Conservation (phyloP, 2,329 filamentous ascomycete genomes). For the Pyrenochaeta sp. region DNA sequence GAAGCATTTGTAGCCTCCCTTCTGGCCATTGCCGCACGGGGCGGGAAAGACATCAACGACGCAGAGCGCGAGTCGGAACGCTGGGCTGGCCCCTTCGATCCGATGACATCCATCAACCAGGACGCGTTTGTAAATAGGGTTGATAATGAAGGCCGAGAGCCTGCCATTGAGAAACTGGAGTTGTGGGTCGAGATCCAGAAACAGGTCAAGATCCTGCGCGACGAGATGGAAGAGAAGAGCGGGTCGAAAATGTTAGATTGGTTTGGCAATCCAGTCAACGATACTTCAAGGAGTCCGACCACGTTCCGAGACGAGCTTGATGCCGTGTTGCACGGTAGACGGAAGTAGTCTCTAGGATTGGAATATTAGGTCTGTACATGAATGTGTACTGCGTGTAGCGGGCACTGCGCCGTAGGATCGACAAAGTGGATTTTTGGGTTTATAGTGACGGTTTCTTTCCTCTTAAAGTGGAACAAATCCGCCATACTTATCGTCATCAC, state of each 20-base stretch:
- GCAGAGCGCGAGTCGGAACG: slow-evolving; percentile 18
- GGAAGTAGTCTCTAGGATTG: not conserved
- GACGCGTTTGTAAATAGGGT: slow-evolving; percentile 4
- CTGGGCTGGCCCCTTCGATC: slow-evolving; percentile 41
- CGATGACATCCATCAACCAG: slow-evolving; percentile 20
- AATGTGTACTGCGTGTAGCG: not conserved
- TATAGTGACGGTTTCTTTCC: not conserved
- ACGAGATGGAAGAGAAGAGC: slow-evolving; percentile 45
- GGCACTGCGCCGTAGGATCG: not conserved
- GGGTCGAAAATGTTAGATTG: not conserved
- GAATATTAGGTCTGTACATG: not conserved
- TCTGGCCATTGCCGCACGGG: slow-evolving; percentile 45
- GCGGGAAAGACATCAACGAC: slow-evolving; percentile 20
- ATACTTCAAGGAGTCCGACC: not conserved
- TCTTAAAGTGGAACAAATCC: not conserved
- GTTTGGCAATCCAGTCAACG: not conserved
- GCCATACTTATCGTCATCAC: no score
- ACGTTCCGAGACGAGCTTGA: slow-evolving; percentile 34
- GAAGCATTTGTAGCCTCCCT: slow-evolving; percentile 54
- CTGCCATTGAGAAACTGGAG: slow-evolving; percentile 48
- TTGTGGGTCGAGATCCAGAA: slow-evolving; percentile 55
- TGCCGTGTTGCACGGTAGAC: slow-evolving; percentile 27
- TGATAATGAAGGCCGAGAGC: slow-evolving; percentile 20
- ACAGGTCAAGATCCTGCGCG: slow-evolving; percentile 53
- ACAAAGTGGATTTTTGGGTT: not conserved